These are phyloP conservation scores for Leccinum boreale DNA, from an alignment of 768 basidiomycete species.

Conservation along the genomic window DNA sequence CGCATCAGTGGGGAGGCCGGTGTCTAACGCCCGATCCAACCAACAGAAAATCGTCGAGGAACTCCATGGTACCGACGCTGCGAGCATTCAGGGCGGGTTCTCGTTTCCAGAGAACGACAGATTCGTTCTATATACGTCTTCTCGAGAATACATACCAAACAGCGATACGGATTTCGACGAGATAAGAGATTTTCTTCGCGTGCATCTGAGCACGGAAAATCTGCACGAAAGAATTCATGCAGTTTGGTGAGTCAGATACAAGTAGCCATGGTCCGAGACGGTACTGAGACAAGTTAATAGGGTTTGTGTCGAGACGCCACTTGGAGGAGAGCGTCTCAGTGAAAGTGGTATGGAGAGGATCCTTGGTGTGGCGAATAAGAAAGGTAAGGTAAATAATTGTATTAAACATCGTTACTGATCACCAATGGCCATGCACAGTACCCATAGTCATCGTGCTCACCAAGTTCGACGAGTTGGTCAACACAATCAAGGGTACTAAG, in stretches of 20 bases:
- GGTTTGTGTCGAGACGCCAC: constrained; percentile 6
- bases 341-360: constrained; percentile 9
- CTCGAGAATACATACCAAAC: constrained; percentile 3
- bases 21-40: neutral
- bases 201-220: neutral
- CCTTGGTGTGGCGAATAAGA: constrained; percentile 4
- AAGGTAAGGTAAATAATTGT: neutral
- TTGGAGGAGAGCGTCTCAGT: constrained; percentile 3
- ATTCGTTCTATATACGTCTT: constrained; percentile 7
- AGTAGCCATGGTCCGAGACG: neutral
- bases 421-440: neutral
- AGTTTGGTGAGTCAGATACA: neutral
- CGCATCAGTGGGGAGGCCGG: neutral
- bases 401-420: neutral
- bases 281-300: neutral
- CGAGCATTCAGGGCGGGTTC: neutral
- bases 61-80: neutral
- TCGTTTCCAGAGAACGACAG: neutral
- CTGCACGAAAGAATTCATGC: neutral
- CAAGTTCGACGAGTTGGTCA: constrained; percentile 4
- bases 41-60: neutral
- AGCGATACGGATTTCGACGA: constrained; percentile 5
- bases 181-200: neutral
- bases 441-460: constrained; percentile 5
- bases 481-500: neutral